Conservation (phyloP, 495 filamentous ascomycete species). For the Staphylotrichum longicolle region DNA sequence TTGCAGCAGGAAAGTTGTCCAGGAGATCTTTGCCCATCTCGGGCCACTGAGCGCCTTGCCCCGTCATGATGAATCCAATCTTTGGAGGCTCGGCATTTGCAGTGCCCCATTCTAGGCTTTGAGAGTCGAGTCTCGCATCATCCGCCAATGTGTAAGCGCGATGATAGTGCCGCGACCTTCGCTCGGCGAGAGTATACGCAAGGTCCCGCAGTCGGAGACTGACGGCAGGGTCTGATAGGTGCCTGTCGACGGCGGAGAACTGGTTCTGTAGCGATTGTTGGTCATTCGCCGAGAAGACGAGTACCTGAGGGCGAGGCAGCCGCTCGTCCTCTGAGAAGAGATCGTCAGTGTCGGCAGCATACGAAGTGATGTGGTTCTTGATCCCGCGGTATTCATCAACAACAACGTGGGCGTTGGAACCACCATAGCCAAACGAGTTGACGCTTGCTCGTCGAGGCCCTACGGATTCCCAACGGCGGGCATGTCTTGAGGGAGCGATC, state of each 20-base stretch:
- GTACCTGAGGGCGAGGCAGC: no score
- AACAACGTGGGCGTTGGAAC: constrained; percentile 54
- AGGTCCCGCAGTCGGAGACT: constrained; percentile 13
- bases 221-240: constrained; percentile 29
- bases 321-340: no score
- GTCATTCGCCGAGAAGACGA: not conserved
- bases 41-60: constrained; percentile 27
- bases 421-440: constrained; percentile 57
- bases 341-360: not conserved
- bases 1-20: not conserved
- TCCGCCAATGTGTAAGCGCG: constrained; percentile 6
- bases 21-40: constrained; percentile 23
- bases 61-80: constrained; percentile 25
- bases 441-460: constrained; percentile 40
- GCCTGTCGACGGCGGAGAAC: constrained; percentile 11
- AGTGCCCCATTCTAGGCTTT: no score
- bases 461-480: no score
- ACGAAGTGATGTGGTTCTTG: not conserved
- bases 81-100: not conserved
- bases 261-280: not conserved
- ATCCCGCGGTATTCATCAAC: constrained; percentile 35
- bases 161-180: constrained; percentile 20
- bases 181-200: constrained; percentile 26
- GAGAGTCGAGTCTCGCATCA: no score
- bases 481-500: no score